phyloP scores from a whole-genome alignment of 2,329 filamentous ascomycete genomes.

The Dactylellina cionopaga region DNA sequence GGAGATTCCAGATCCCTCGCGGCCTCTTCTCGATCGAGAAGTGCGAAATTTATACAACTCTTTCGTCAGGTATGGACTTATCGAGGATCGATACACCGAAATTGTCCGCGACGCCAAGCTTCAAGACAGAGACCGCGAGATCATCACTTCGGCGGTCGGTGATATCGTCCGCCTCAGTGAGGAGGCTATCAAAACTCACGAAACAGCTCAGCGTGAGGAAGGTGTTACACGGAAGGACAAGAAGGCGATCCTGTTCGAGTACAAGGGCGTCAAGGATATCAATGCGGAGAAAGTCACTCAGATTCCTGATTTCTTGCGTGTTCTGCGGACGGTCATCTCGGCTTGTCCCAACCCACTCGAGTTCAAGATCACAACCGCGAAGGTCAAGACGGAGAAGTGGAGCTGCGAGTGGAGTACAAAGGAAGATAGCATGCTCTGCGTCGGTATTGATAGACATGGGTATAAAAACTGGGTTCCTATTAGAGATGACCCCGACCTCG shows the following conservation, averaged over 20 bases:
- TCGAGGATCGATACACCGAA: conserved; percentile 87
- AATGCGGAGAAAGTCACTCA: conserved; percentile 96
- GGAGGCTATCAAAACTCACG: conserved; percentile 73
- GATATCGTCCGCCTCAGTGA: conserved; percentile 73
- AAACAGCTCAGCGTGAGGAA: conserved; percentile 76
- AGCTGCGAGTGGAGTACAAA: conserved; percentile 89
- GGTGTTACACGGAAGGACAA: conserved; percentile 85
- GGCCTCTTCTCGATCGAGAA: conserved; percentile 92
- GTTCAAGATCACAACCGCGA: conserved; percentile 91
- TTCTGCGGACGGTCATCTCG: conserved; percentile 78
- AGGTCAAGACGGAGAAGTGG: conserved; percentile 79
- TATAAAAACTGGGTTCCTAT: conserved; percentile 97
- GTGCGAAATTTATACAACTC: conserved; percentile 89
- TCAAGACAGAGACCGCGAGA: conserved; percentile 80
- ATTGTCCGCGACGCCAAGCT: conserved; percentile 88
- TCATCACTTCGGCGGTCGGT: conserved; percentile 78
- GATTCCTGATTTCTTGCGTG: conserved; percentile 85
- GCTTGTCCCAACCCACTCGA: conserved; percentile 73
- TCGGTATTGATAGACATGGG: conserved; percentile 91
- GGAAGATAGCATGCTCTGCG: conserved; percentile 95
- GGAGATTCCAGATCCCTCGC: conserved; percentile 78
- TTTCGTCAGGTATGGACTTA: conserved; percentile 87
- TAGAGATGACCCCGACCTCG: conserved; percentile 87
- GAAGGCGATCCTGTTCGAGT: conserved; percentile 96
- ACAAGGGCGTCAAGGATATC: conserved; percentile 88